Conservation (phyloP, 1,284 basidiomycete species). For the Malassezia yamatoensis region DNA sequence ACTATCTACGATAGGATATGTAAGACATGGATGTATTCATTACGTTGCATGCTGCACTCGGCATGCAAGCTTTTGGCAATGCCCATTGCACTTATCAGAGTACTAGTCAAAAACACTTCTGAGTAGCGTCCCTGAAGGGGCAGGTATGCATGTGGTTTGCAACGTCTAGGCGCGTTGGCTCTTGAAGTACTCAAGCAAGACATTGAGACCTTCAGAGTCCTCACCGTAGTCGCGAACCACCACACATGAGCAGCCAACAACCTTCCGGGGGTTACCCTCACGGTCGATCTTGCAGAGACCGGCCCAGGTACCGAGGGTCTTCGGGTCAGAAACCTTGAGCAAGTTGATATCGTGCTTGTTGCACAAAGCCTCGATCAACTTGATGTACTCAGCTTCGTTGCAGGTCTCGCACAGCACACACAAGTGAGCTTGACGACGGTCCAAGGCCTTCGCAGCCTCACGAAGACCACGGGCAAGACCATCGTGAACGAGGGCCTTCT, state of each 20-base stretch:
- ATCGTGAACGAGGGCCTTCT: slow-evolving; percentile 93
- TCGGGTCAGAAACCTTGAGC: slow-evolving; percentile 94
- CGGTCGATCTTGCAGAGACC: slow-evolving; percentile 92
- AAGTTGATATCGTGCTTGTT: slow-evolving; percentile 98
- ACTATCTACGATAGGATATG: too few relatives aligned
- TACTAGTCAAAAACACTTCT: too few relatives aligned
- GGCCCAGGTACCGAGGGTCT: slow-evolving; percentile 88
- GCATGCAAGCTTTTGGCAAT: too few relatives aligned
- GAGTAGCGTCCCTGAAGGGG: too few relatives aligned
- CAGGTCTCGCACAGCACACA: slow-evolving; percentile 98
- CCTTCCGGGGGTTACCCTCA: slow-evolving; percentile 95
- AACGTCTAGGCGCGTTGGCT: slow-evolving; percentile 54
- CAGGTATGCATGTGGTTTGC: too few relatives aligned
- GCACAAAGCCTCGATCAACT: slow-evolving; percentile 98
- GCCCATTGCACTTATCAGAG: too few relatives aligned
- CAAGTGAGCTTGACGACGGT: slow-evolving; percentile 96
- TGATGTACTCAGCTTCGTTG: slow-evolving; percentile 98
- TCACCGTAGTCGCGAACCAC: slow-evolving; percentile 97
- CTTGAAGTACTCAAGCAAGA: slow-evolving; percentile 93
- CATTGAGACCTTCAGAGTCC: slow-evolving; percentile 90
- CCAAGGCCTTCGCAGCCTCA: slow-evolving; percentile 93
- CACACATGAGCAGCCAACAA: slow-evolving; percentile 64
- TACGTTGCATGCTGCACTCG: too few relatives aligned
- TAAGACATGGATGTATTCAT: too few relatives aligned
- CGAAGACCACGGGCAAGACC: slow-evolving; percentile 95